Conservation (phyloP, 2,329 filamentous ascomycete species). For the Arthroderma sp. region DNA sequence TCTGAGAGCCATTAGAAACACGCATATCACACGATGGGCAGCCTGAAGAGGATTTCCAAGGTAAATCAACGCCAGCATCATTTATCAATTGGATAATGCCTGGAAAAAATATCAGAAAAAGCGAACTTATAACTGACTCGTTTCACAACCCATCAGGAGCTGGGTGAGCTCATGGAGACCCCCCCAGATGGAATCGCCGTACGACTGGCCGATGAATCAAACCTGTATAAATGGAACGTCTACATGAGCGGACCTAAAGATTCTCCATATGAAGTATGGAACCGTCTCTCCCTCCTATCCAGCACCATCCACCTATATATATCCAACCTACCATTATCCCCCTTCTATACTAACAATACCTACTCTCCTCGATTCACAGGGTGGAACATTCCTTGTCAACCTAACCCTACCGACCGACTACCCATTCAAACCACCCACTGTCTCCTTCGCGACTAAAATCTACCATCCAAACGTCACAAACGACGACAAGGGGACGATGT, state of each 20-base stretch:
- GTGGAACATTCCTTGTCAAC: conserved; percentile 60
- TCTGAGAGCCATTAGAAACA: no score
- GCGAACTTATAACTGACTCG: neutral
- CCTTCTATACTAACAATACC: neutral
- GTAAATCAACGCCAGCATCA: conserved; percentile 13
- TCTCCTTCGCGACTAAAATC: conserved; percentile 96
- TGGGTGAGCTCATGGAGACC: conserved; percentile 42
- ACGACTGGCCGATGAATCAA: conserved; percentile 45
- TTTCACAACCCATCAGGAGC: conserved; percentile 36
- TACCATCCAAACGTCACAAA: conserved; percentile 94
- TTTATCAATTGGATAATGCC: neutral
- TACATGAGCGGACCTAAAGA: conserved; percentile 51
- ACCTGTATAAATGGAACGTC: conserved; percentile 57
- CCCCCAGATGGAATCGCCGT: conserved; percentile 46
- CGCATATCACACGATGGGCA: conserved; percentile 20
- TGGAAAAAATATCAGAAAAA: neutral
- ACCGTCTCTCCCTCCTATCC: neutral
- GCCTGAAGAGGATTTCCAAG: conserved; percentile 37
- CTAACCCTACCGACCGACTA: conserved; percentile 84
- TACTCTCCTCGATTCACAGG: conserved; percentile 26
- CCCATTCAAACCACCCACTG: conserved; percentile 97
- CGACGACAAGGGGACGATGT: conserved; percentile 73
- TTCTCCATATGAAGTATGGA: conserved; percentile 50
- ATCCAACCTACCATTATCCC: neutral
- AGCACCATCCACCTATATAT: neutral